Evolutionary conservation across 768 basidiomycete species (phyloP).

Genomic region (Gautieria morchelliformis): DNA sequence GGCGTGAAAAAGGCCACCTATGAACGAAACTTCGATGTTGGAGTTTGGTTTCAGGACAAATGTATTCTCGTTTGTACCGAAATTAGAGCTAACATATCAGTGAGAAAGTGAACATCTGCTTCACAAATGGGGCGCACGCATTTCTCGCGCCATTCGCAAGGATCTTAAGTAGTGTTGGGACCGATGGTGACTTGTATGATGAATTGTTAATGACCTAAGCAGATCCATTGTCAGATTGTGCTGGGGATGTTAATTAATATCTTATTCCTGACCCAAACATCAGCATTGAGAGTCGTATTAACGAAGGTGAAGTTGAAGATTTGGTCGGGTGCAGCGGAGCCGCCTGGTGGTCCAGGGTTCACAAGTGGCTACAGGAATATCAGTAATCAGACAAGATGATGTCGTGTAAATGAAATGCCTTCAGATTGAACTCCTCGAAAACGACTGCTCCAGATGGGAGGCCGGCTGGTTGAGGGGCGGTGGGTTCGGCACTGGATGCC

Average conservation of each 20-base stretch:
- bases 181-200: no score
- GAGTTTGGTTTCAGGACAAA: no score
- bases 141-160: background rate
- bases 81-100: background rate
- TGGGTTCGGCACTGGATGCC: conserved; percentile 30
- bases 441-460: conserved; percentile 12
- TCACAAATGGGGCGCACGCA: background rate
- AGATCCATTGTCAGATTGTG: no score
- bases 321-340: no score
- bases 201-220: no score
- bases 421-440: conserved; percentile 22
- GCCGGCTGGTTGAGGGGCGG: conserved; percentile 19
- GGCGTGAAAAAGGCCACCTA: no score
- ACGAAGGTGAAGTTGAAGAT: no score
- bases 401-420: no score
- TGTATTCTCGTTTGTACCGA: background rate
- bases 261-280: conserved; percentile 7
- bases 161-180: conserved; percentile 4
- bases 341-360: no score
- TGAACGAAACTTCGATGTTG: no score
- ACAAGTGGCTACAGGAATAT: conserved; percentile 8
- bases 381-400: conserved; percentile 6
- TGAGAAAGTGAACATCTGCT: no score
- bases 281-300: background rate
- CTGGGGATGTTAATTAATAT: conserved; percentile 1